Evolutionary conservation across 345 rosid genomes (phyloP).

Genomic region (Populus simonii): DNA sequence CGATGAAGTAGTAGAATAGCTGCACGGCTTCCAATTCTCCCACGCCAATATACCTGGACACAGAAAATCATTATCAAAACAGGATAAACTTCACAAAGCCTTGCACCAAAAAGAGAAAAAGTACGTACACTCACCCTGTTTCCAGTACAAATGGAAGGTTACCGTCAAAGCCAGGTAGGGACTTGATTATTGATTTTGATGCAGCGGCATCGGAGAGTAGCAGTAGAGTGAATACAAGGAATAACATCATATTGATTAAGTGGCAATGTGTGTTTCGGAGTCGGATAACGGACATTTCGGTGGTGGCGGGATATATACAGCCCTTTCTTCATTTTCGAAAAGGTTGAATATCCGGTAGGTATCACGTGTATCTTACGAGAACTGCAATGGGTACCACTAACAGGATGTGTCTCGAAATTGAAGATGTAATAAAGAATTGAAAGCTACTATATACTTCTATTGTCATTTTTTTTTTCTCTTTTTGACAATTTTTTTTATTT

Average conservation of each 20-base stretch:
- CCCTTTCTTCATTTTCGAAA: no score
- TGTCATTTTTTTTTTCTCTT: no score
- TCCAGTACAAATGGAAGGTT: constrained; percentile 18
- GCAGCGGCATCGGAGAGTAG: background rate
- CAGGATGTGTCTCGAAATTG: no score
- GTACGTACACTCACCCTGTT: constrained; percentile 9
- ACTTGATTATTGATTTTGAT: constrained; percentile 11
- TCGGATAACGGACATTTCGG: background rate
- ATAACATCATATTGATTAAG: background rate
- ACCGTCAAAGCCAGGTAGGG: constrained; percentile 17
- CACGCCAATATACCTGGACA: constrained; percentile 29
- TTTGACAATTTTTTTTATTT: no score
- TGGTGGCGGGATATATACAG: background rate
- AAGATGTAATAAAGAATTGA: no score
- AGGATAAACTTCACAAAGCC: background rate
- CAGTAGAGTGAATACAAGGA: background rate
- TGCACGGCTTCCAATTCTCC: constrained; percentile 20
- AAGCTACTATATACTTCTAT: no score
- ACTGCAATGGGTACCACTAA: no score
- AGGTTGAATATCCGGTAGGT: no score
- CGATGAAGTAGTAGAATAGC: constrained; percentile 33
- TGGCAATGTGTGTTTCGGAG: background rate
- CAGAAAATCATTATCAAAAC: background rate
- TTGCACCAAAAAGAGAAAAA: background rate
- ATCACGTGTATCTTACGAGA: no score